A percentile compares a stretch with the other conserved stretches of the same genome.
phyloP scores from a whole-genome alignment of 768 basidiomycete species.

The Tricholoma saponaceum region DNA sequence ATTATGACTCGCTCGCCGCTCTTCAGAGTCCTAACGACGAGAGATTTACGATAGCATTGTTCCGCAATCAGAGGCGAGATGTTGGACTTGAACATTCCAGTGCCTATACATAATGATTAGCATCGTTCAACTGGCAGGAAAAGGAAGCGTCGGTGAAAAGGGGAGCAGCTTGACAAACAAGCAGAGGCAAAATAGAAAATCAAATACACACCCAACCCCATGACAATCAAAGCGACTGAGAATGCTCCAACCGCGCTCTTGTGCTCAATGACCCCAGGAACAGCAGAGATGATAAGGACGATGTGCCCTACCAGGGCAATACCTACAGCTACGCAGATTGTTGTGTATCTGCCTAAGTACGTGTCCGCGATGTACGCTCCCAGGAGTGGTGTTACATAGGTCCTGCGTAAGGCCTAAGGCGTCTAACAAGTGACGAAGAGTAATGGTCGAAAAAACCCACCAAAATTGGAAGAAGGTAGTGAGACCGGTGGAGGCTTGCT shows the following conservation, averaged over 20 bases:
- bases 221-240: constrained; percentile 56
- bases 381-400: constrained; percentile 60
- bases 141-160: constrained; percentile 3
- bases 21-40: constrained; percentile 45
- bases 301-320: constrained; percentile 63
- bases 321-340: constrained; percentile 55
- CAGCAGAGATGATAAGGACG: constrained; percentile 59
- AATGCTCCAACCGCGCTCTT: constrained; percentile 49
- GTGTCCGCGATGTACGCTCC: constrained; percentile 76
- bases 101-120: constrained; percentile 28
- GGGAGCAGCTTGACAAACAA: background rate
- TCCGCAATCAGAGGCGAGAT: constrained; percentile 77
- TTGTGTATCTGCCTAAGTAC: constrained; percentile 71
- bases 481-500: constrained; percentile 69
- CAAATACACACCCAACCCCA: constrained; percentile 36
- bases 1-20: constrained; percentile 70
- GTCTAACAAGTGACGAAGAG: background rate
- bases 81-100: constrained; percentile 74
- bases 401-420: constrained; percentile 32
- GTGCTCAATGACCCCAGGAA: constrained; percentile 63
- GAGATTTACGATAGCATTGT: constrained; percentile 56
- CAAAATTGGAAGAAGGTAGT: constrained; percentile 72
- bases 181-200: background rate
- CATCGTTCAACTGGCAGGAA: background rate
- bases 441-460: constrained; percentile 24